Evolutionary conservation across 257 asterid genomes (phyloP).

Genomic region (Przewalskia tangutica): DNA sequence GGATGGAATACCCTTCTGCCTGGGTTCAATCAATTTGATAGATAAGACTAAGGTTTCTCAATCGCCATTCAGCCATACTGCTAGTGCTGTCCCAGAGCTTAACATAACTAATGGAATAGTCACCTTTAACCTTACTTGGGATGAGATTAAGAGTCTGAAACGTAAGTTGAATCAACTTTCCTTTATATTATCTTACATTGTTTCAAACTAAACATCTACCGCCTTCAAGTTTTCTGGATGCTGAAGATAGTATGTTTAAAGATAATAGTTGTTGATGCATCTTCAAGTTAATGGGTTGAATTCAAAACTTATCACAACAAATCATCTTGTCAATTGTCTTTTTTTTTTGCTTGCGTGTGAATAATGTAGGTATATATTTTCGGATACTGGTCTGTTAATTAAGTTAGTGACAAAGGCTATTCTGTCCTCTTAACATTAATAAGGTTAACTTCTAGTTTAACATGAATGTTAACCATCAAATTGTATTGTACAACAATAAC

Average conservation of each 20-base stretch:
- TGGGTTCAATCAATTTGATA: constrained; percentile 61
- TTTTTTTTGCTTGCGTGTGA: background rate
- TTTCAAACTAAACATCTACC: background rate
- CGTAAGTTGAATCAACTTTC: constrained; percentile 35
- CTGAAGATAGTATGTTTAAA: background rate
- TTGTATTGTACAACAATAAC: background rate
- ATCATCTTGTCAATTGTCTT: background rate
- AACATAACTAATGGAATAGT: constrained; percentile 32
- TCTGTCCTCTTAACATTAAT: background rate
- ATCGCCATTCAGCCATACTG: constrained; percentile 20
- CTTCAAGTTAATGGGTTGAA: background rate
- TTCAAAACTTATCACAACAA: background rate
- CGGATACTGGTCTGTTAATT: background rate
- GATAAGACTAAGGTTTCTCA: constrained; percentile 38
- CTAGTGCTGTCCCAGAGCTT: constrained; percentile 41
- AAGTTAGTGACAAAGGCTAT: background rate
- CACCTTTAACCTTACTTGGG: constrained; percentile 66
- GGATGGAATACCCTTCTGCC: constrained; percentile 60
- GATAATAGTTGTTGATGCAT: background rate
- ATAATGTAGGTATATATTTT: background rate
- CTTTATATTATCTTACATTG: background rate
- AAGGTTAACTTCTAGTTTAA: background rate
- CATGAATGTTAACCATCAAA: constrained; percentile 20
- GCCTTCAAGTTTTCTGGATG: background rate
- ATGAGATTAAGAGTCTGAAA: constrained; percentile 38